phyloP scores from a whole-genome alignment of 2,329 filamentous ascomycete species.

The Sporothrix luriei region DNA sequence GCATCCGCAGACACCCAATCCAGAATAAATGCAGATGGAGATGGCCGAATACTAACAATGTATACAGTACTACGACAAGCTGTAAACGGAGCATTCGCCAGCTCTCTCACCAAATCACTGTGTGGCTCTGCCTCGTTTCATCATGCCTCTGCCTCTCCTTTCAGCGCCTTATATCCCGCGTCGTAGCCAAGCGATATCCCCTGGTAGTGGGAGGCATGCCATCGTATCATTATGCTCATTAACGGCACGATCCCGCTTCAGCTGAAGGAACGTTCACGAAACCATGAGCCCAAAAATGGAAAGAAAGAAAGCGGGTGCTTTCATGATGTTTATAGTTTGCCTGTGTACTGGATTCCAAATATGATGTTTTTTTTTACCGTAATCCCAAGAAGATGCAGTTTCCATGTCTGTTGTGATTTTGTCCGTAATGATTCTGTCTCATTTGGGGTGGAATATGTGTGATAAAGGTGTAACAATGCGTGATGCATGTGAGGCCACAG shows the following conservation, averaged over 20 bases:
- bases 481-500: too few species aligned
- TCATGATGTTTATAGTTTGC: slow-evolving; percentile 34
- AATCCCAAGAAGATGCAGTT: slow-evolving; percentile 18
- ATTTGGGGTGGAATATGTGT: not conserved
- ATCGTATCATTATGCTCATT: not conserved
- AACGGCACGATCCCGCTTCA: not conserved
- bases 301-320: slow-evolving; percentile 33
- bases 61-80: slow-evolving; percentile 93
- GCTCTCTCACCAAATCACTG: slow-evolving; percentile 31
- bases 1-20: not conserved
- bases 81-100: slow-evolving; percentile 63
- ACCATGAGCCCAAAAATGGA: slow-evolving; percentile 26
- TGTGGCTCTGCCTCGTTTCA: slow-evolving; percentile 28
- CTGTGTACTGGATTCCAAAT: slow-evolving; percentile 31
- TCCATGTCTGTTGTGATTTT: not conserved
- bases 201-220: slow-evolving; percentile 1
- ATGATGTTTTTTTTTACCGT: slow-evolving; percentile 28
- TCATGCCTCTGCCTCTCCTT: slow-evolving; percentile 20
- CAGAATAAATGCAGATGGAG: not conserved
- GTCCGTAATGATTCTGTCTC: not conserved
- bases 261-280: slow-evolving; percentile 1
- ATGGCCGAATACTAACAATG: not conserved
- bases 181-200: slow-evolving; percentile 5
- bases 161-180: slow-evolving; percentile 7
- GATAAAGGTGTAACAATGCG: not conserved